phyloP scores from a whole-genome alignment of 306 rosid species.

The Corylus heterophylla region DNA sequence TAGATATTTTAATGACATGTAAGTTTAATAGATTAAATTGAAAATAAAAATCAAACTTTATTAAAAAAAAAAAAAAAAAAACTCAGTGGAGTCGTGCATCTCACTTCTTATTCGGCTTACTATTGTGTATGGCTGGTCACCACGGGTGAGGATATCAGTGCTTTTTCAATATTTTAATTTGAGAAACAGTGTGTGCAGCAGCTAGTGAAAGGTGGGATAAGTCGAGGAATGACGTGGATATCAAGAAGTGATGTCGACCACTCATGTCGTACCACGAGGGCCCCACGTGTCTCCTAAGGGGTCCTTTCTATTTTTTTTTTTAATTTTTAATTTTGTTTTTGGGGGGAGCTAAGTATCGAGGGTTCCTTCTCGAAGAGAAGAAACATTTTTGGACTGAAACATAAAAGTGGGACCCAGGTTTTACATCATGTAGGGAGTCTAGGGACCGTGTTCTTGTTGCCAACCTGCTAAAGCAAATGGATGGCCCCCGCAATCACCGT shows the following conservation, averaged over 20 bases:
- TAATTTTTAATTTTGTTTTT: not conserved
- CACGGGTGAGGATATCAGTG: not conserved
- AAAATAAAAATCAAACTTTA: too few relatives aligned
- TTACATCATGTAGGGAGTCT: not conserved
- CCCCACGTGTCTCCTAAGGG: conserved; percentile 35
- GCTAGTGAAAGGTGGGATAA: conserved; percentile 17
- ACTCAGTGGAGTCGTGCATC: not conserved
- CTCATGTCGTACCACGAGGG: conserved; percentile 30
- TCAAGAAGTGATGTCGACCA: conserved; percentile 42
- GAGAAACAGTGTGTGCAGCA: not conserved
- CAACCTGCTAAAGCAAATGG: conserved; percentile 12
- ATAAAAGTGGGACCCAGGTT: not conserved
- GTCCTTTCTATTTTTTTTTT: not conserved
- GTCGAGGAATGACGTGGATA: conserved; percentile 41
- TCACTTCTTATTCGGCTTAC: not conserved
- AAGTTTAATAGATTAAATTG: too few relatives aligned
- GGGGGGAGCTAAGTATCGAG: not conserved
- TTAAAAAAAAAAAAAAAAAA: not conserved
- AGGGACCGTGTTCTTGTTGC: conserved; percentile 36
- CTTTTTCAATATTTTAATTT: not conserved
- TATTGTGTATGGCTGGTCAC: not conserved
- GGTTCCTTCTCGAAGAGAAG: conserved; percentile 4
- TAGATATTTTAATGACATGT: too few relatives aligned
- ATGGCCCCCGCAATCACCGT: conserved; percentile 20
- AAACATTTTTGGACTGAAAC: not conserved